Percentiles rank a stretch among this genome's conserved stretches.
Evolutionary conservation across 2,329 filamentous ascomycete species (phyloP).

Genomic region (Fusarium nurragi): DNA sequence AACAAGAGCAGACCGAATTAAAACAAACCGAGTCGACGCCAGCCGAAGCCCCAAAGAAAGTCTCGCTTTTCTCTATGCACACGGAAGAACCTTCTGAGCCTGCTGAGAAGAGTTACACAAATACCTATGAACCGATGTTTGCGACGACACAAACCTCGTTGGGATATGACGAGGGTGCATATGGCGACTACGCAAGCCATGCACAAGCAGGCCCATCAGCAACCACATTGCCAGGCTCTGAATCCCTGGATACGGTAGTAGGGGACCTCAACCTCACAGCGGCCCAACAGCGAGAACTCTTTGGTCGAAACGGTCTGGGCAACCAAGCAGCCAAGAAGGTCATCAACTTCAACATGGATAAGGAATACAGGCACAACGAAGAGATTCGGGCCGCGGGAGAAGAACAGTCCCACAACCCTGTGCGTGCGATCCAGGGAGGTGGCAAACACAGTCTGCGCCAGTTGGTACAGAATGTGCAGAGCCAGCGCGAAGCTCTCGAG

Average conservation of each 20-base stretch:
- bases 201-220: slow-evolving; percentile 48
- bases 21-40: slow-evolving; percentile 34
- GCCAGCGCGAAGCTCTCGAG: slow-evolving; percentile 86
- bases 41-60: slow-evolving; percentile 56
- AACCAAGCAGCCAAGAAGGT: slow-evolving; percentile 63
- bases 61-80: slow-evolving; percentile 75
- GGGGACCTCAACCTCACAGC: slow-evolving; percentile 81
- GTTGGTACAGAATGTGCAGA: slow-evolving; percentile 83
- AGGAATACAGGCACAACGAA: slow-evolving; percentile 88
- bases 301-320: slow-evolving; percentile 70
- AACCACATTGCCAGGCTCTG: slow-evolving; percentile 46
- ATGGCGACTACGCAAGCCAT: slow-evolving; percentile 46
- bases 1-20: slow-evolving; percentile 19
- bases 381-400: slow-evolving; percentile 75
- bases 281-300: slow-evolving; percentile 81
- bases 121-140: slow-evolving; percentile 64
- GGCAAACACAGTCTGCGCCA: slow-evolving; percentile 87
- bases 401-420: slow-evolving; percentile 79
- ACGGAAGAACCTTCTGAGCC: slow-evolving; percentile 50
- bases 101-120: slow-evolving; percentile 35
- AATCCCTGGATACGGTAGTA: slow-evolving; percentile 76
- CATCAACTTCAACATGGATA: slow-evolving; percentile 88
- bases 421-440: slow-evolving; percentile 80
- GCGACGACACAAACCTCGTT: slow-evolving; percentile 43
- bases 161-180: slow-evolving; percentile 35